phyloP scores from a whole-genome alignment of 2,329 filamentous ascomycete species.

The Trichoderma brevicompactum region DNA sequence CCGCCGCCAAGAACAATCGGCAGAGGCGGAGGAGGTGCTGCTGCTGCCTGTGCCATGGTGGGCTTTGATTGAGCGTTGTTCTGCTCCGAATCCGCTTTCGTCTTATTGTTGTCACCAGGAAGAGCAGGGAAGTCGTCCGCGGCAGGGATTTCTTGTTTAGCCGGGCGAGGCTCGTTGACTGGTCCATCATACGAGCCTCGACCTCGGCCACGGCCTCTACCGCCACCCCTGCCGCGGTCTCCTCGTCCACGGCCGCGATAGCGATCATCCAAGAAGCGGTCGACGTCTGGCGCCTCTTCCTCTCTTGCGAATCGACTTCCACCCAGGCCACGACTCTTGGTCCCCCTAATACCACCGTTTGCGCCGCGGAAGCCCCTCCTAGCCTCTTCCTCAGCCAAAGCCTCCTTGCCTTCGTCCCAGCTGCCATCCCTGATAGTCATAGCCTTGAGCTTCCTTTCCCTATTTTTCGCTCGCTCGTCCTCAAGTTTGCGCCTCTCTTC shows the following conservation, averaged over 20 bases:
- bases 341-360: constrained; percentile 48
- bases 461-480: constrained; percentile 63
- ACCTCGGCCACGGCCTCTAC: constrained; percentile 44
- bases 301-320: constrained; percentile 51
- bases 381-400: constrained; percentile 47
- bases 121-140: constrained; percentile 46
- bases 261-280: constrained; percentile 45
- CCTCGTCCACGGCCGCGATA: constrained; percentile 40
- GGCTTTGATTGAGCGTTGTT: constrained; percentile 36
- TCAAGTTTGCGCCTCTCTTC: constrained; percentile 58
- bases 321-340: constrained; percentile 42
- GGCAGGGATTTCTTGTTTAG: constrained; percentile 37
- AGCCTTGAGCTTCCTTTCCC: constrained; percentile 64
- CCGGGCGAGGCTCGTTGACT: constrained; percentile 32
- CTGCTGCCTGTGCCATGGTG: constrained; percentile 37
- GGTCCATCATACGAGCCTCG: constrained; percentile 37
- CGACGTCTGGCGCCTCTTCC: constrained; percentile 42
- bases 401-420: constrained; percentile 64
- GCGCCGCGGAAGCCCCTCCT: constrained; percentile 49
- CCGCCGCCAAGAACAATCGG: constrained; percentile 42
- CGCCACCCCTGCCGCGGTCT: constrained; percentile 39
- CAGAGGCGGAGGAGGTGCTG: constrained; percentile 35
- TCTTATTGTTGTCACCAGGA: constrained; percentile 37
- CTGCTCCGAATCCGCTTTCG: constrained; percentile 31
- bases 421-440: constrained; percentile 57